These are phyloP conservation scores for Eucalyptus camaldulensis DNA, from an alignment of 345 rosid genomes.

Conservation along the genomic window DNA sequence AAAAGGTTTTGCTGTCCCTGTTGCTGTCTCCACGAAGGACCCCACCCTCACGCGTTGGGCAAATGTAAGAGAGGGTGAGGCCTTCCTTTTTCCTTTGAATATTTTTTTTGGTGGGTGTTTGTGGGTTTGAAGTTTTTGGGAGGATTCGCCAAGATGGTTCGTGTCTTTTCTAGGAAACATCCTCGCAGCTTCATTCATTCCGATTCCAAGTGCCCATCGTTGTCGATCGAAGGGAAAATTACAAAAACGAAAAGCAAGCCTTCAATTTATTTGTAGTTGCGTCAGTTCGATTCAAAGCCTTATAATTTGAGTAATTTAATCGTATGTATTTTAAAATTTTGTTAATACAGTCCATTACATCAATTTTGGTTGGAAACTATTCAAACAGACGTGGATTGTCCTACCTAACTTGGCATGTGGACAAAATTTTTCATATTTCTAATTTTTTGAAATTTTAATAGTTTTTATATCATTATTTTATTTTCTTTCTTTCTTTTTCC, in stretches of 20 bases:
- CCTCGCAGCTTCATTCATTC: neutral
- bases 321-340: fast-evolving
- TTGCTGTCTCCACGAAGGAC: neutral
- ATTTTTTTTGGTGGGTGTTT: no score
- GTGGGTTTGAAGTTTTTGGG: neutral
- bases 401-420: neutral
- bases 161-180: neutral
- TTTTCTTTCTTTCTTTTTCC: neutral
- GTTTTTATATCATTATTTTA: no score
- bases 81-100: neutral
- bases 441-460: no score
- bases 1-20: neutral
- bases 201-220: neutral
- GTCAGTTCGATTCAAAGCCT: neutral
- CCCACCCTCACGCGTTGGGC: neutral
- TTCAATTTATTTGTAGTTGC: no score
- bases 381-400: fast-evolving
- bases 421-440: no score
- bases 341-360: fast-evolving
- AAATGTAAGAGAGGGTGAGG: neutral
- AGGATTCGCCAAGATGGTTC: neutral
- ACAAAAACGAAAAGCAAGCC: no score
- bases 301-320: no score
- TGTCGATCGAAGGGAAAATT: neutral
- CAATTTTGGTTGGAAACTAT: fast-evolving